Evolutionary conservation across 495 filamentous ascomycete species (phyloP).

Genomic region (Tuber calosporum): DNA sequence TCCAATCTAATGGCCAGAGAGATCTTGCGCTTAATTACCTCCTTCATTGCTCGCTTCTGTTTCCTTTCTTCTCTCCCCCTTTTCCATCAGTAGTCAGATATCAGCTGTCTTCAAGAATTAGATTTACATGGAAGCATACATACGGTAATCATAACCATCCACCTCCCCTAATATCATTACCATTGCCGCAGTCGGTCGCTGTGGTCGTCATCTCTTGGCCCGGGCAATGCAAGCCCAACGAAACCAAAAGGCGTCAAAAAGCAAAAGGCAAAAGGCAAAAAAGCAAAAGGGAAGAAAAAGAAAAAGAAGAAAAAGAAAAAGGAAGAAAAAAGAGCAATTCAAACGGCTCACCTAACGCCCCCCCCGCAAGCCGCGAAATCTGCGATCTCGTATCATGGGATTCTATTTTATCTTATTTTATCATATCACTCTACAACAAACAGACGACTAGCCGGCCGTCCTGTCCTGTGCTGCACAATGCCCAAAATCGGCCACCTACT

Average conservation of each 20-base stretch:
- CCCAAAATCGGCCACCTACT: neutral
- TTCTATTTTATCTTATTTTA: neutral
- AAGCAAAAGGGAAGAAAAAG: neutral
- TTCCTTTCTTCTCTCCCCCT: neutral
- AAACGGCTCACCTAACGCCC: neutral
- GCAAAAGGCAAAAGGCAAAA: neutral
- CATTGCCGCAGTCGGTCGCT: neutral
- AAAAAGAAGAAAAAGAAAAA: neutral
- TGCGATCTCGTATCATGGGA: neutral
- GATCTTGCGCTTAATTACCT: neutral
- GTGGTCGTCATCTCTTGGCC: neutral
- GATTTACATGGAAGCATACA: neutral
- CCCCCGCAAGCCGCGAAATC: neutral
- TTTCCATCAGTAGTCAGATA: neutral
- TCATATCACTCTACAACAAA: neutral
- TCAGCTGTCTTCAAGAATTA: neutral
- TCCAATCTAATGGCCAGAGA: neutral
- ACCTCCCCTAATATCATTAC: neutral
- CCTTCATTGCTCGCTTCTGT: neutral
- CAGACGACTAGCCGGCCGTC: neutral
- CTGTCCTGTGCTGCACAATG: neutral
- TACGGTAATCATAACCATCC: neutral
- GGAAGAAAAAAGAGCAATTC: neutral
- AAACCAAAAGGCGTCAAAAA: neutral
- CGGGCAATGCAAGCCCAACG: neutral